Evolutionary conservation across 129 eudicot species (phyloP).

Genomic region (Arctium lappa): DNA sequence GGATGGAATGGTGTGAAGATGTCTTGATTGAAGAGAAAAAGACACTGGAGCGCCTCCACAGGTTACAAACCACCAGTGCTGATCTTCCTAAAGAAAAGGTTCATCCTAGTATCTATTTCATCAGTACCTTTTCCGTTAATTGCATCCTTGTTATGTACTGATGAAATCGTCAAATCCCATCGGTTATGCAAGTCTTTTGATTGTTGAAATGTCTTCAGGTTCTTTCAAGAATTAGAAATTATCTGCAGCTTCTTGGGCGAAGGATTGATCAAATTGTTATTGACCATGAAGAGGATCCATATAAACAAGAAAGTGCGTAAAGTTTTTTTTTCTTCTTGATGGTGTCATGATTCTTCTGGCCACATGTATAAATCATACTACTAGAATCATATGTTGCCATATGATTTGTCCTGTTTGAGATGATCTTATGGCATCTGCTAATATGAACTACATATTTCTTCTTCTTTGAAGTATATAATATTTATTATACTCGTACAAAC

Average conservation of each 20-base stretch:
- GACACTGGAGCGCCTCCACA: slow-evolving; percentile 83
- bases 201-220: slow-evolving; percentile 50
- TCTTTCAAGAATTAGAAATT: slow-evolving; percentile 76
- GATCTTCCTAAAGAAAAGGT: slow-evolving; percentile 98
- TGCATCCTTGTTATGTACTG: not conserved
- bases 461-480: too few relatives aligned
- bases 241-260: slow-evolving; percentile 85
- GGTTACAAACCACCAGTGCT: slow-evolving; percentile 83
- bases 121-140: not conserved
- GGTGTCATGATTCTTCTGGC: not conserved
- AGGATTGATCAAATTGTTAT: slow-evolving; percentile 83
- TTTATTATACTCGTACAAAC: too few relatives aligned
- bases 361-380: not conserved
- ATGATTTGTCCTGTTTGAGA: too few relatives aligned
- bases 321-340: not conserved
- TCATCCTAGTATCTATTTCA: not conserved
- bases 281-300: slow-evolving; percentile 61
- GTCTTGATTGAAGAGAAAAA: slow-evolving; percentile 74
- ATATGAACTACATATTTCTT: too few relatives aligned
- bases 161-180: not conserved
- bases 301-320: slow-evolving; percentile 81
- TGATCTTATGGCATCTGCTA: too few relatives aligned
- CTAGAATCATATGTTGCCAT: too few relatives aligned
- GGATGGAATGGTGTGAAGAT: slow-evolving; percentile 99
- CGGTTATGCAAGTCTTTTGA: not conserved